Conservation (phyloP, 768 basidiomycete genomes). For the Naganishia friedmannii region DNA sequence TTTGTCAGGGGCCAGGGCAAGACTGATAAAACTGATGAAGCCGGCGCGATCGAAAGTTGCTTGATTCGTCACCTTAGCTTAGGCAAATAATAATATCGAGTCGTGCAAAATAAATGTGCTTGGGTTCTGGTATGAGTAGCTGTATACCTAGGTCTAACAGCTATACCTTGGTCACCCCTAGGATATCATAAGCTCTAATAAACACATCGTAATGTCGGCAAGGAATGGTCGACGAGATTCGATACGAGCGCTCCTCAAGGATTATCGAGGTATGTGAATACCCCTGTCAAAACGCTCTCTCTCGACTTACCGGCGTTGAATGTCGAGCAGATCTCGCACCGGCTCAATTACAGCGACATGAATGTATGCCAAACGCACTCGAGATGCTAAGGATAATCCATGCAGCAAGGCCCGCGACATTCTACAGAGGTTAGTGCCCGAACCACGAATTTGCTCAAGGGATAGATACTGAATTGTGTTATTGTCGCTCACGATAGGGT, state of each 20-base stretch:
- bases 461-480: not conserved
- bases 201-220: not conserved
- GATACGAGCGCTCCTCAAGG: not conserved
- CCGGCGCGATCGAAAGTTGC: too few species aligned
- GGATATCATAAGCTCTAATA: too few species aligned
- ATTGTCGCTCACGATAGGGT: not conserved
- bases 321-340: constrained; percentile 2
- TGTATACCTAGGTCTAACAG: too few species aligned
- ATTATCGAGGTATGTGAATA: constrained; percentile 12
- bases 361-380: not conserved
- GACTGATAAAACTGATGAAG: too few species aligned
- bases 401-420: not conserved
- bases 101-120: too few species aligned
- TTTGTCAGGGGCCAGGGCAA: too few species aligned
- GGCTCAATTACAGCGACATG: not conserved
- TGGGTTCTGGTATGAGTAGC: too few species aligned
- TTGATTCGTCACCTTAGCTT: not conserved
- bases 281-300: too few species aligned
- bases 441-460: not conserved
- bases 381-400: constrained; percentile 15
- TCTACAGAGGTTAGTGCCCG: not conserved
- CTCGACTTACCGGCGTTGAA: too few species aligned
- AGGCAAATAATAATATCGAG: too few species aligned
- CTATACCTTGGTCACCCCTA: too few species aligned
- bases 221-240: not conserved